These are phyloP conservation scores for Emydomyces testavorans DNA, from an alignment of 2,329 filamentous ascomycete genomes.

Conservation along the genomic window DNA sequence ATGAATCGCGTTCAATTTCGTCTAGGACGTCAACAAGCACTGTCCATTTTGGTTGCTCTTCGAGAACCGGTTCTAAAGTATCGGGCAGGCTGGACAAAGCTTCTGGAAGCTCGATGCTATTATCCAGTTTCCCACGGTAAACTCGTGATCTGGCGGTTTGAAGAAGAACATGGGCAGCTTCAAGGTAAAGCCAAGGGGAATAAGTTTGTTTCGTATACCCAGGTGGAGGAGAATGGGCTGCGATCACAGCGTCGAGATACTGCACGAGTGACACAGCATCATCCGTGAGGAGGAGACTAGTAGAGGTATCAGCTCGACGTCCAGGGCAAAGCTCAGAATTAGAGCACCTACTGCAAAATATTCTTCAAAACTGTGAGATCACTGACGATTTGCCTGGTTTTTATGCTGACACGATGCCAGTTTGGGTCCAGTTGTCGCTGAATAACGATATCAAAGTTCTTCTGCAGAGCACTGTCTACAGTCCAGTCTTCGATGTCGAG, in stretches of 20 bases:
- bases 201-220: conserved; percentile 80
- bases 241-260: conserved; percentile 86
- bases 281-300: conserved; percentile 59
- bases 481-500: conserved; percentile 97
- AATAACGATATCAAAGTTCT: conserved; percentile 82
- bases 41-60: conserved; percentile 91
- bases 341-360: conserved; percentile 53
- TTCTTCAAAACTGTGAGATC: conserved; percentile 74
- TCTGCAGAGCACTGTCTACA: conserved; percentile 79
- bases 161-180: conserved; percentile 89
- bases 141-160: conserved; percentile 79
- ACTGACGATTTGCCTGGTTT: conserved; percentile 86
- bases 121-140: conserved; percentile 61
- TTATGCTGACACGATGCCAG: conserved; percentile 93
- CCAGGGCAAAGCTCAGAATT: not conserved
- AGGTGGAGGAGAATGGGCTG: conserved; percentile 76
- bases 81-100: conserved; percentile 37
- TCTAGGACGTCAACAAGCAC: conserved; percentile 80
- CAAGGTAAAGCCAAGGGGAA: conserved; percentile 91
- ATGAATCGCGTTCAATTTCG: conserved; percentile 84
- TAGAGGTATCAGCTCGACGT: conserved; percentile 14
- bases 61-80: conserved; percentile 66
- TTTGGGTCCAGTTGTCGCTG: conserved; percentile 86
- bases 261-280: conserved; percentile 87
- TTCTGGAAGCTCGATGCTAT: conserved; percentile 39